Base-by-base conservation (phyloP, 805 yeast genomes). In the Wickerhamomyces xylosicus region DNA sequence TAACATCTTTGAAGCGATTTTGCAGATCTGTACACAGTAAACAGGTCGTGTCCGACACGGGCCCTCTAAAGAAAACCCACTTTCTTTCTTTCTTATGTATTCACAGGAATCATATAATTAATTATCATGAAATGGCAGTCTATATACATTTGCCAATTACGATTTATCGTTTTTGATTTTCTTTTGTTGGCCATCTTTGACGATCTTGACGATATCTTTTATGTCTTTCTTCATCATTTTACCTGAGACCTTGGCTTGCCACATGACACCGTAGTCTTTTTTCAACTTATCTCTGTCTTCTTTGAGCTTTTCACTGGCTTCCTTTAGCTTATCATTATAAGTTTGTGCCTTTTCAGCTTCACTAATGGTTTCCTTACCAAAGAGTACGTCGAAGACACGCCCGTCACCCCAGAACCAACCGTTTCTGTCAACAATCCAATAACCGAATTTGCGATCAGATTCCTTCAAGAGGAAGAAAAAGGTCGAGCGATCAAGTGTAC, bases 321-420 rank as follows among this genome's bases (percentile, higher is more conserved):
- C 48, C 33, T 43, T 47, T 19, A 48, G 25, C 35, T 50, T 50
- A 14, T 50, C 49, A 35, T 44, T 41, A 17, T 48, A 49, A 2
- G 52, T 41, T 18, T 41, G 48, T 3, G 50, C 55, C 40, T 46
- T 48, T 36, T 84, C 90, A 3, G 92, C 89, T 42, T 73, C 79
- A 15, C 77, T 80, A n/a, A 84, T 55, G 1, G 83, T 60, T 53
- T 84, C 92, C 52, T 82, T 79, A 18, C 94, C 92, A 49, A 85
- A 81, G n/a, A 85, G 50, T 38, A 75, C 71, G 56, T 85, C 95
- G 59, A 79, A 81, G 2, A 85, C 81, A 42, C 95, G 67, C 14
- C 95, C 95, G 57, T 85, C 95, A 27, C 92, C 89, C 95, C 95
- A 85, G 62, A 83, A 85, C 67, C 86, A 85, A 11, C 95, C 95